Conservation (phyloP, 2,329 filamentous ascomycete genomes). For the Aotearoamyces nothofagi region DNA sequence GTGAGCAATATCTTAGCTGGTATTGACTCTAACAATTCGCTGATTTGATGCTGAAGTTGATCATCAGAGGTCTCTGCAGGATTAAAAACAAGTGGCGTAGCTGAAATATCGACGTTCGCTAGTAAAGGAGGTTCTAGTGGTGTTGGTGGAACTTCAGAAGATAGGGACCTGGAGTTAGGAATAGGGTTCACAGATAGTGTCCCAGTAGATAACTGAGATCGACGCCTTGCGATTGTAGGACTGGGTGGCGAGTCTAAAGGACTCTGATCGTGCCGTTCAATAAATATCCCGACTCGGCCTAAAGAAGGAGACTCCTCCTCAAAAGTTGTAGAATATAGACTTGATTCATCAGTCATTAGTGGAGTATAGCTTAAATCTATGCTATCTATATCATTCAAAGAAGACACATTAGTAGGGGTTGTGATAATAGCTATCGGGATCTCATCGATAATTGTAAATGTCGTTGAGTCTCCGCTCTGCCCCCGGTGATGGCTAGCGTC, state of each 20-base stretch:
- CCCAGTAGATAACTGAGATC: not conserved
- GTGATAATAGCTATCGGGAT: too few species aligned
- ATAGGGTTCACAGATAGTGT: too few species aligned
- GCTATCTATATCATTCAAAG: too few species aligned
- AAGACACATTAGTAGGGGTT: too few species aligned
- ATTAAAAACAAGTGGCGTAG: conserved; percentile 8
- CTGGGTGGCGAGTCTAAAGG: conserved; percentile 10
- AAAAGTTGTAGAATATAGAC: too few species aligned
- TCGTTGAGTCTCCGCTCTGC: too few species aligned
- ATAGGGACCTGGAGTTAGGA: not conserved
- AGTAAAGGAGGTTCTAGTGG: conserved; percentile 12
- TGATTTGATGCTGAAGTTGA: conserved; percentile 66
- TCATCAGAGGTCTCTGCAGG: conserved; percentile 31
- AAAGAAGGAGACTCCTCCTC: conserved; percentile 11
- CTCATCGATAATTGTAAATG: too few species aligned
- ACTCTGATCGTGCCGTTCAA: conserved; percentile 8
- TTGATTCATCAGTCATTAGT: too few species aligned
- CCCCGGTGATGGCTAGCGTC: too few species aligned
- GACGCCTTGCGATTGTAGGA: conserved; percentile 1
- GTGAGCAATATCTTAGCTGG: conserved; percentile 67
- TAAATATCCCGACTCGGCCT: conserved; percentile 8
- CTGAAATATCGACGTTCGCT: conserved; percentile 11
- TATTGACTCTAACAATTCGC: conserved; percentile 60
- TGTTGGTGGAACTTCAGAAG: conserved; percentile 4
- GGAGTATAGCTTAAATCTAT: too few species aligned